Base-by-base conservation (phyloP, 768 basidiomycete species). In the Macrocybe gigantea region DNA sequence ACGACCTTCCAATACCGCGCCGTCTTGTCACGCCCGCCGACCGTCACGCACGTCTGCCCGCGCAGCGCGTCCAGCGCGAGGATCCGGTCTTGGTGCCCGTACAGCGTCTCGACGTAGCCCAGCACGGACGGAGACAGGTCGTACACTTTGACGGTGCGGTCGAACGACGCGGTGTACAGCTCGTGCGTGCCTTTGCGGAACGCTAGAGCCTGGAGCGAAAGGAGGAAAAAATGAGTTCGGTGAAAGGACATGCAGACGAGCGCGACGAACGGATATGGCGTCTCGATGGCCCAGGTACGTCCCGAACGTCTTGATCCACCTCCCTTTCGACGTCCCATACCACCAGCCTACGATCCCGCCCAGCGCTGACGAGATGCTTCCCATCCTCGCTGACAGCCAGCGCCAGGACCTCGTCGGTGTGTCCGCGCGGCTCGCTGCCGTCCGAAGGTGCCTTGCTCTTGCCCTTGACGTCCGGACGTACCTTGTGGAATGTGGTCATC, bases 1-100 rank as follows among this genome's bases (percentile, higher is more conserved):
- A 83, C 81, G 44, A 98, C 87, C 69, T 97, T 97, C 95, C 95
- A 99, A 67, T 81, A 98, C 33, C 96, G 77, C 50, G 85, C 79
- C 0, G 93, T 96, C 61, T 91, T 86, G 71, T 99, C 96, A 33
- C 93, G 74, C 0, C 83, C 89, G 13, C 95, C 96, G 5, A 86
- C 87, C 33, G 85, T 93, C 13, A 97, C 80, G 11, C 87, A 88
- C 1, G 83, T 82, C 56, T 97, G 93, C 6, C 80, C 80, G 33
- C 88, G 82, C 11, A 98, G 77, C 5, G 91, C 75, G 53, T 93
- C 90, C 5, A 99, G 58, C 4, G 77, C 71, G 11, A 88, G 70
- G 30, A 96, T 80, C 30, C 80, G 78, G 59, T 97, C 94, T 68
- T 98, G 95, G 61, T 99, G 96, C 1, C 96, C 96, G 61, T 95